phyloP scores from a whole-genome alignment of 2,329 filamentous ascomycete species.

The Tolypocladium pustulatum region DNA sequence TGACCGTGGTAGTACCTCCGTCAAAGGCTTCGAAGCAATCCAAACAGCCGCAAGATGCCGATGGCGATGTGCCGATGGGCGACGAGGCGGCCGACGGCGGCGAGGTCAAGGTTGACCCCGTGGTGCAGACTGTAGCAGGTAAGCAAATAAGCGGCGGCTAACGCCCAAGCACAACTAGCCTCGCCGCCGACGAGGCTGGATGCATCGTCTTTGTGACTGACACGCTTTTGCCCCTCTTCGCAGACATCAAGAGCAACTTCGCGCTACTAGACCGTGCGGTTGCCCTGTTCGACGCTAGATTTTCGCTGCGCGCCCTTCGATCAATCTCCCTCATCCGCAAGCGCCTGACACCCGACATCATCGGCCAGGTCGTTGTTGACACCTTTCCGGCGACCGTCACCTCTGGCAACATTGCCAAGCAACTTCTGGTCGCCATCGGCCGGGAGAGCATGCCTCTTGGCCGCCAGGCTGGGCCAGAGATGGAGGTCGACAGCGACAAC shows the following conservation, averaged over 20 bases:
- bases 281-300: constrained; percentile 85
- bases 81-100: constrained; percentile 43
- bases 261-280: constrained; percentile 85
- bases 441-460: constrained; percentile 55
- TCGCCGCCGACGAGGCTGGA: background rate
- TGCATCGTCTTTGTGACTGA: background rate
- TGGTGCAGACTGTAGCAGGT: constrained; percentile 51
- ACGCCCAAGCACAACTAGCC: background rate
- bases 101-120: constrained; percentile 49
- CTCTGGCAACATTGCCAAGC: constrained; percentile 56
- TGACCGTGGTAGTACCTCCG: constrained; percentile 71
- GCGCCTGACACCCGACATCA: constrained; percentile 70
- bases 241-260: constrained; percentile 95
- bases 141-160: constrained; percentile 13
- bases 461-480: constrained; percentile 48
- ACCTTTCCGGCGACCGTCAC: constrained; percentile 56
- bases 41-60: constrained; percentile 45
- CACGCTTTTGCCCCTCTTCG: constrained; percentile 5
- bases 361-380: constrained; percentile 71
- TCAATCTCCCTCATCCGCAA: constrained; percentile 95
- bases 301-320: constrained; percentile 84
- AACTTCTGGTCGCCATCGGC: constrained; percentile 59
- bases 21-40: constrained; percentile 54
- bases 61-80: constrained; percentile 64
- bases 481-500: constrained; percentile 60